Evolutionary conservation across 371 early-diverging fungal genomes (phyloP).

Genomic region (Nematocida ironsii): DNA sequence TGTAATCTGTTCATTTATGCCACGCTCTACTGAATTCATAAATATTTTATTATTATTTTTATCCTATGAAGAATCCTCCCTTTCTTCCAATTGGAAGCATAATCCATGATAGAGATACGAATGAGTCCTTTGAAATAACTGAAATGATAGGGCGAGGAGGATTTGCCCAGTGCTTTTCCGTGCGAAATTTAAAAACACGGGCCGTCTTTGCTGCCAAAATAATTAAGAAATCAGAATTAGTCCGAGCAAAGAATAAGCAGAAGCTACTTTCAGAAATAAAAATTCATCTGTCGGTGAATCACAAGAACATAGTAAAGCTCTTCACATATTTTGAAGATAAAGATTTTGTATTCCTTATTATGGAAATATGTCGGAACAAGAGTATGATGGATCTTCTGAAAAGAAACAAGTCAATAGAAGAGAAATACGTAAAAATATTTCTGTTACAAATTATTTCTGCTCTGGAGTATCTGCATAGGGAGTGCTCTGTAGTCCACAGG

Average conservation of each 20-base stretch:
- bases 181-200: constrained; percentile 72
- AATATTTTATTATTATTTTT: constrained; percentile 58
- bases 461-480: constrained; percentile 79
- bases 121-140: constrained; percentile 59
- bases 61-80: constrained; percentile 49
- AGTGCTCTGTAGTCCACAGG: constrained; percentile 82
- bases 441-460: constrained; percentile 79
- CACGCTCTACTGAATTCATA: not conserved
- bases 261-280: constrained; percentile 77
- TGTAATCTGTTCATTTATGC: too few species aligned
- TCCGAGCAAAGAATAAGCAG: constrained; percentile 60
- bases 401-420: constrained; percentile 76
- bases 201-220: constrained; percentile 77
- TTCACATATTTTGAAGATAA: constrained; percentile 80
- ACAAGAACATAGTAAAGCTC: constrained; percentile 81
- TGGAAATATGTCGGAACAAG: constrained; percentile 86
- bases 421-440: constrained; percentile 81
- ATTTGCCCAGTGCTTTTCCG: constrained; percentile 76
- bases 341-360: constrained; percentile 80
- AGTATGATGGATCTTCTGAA: constrained; percentile 80
- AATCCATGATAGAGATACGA: constrained; percentile 58
- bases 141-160: constrained; percentile 75
- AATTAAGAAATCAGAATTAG: constrained; percentile 69
- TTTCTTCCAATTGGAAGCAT: constrained; percentile 59
- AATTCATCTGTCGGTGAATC: constrained; percentile 76